Base-by-base conservation (phyloP, 108 stramenopile genomes). In the Epithemia pelagica region DNA sequence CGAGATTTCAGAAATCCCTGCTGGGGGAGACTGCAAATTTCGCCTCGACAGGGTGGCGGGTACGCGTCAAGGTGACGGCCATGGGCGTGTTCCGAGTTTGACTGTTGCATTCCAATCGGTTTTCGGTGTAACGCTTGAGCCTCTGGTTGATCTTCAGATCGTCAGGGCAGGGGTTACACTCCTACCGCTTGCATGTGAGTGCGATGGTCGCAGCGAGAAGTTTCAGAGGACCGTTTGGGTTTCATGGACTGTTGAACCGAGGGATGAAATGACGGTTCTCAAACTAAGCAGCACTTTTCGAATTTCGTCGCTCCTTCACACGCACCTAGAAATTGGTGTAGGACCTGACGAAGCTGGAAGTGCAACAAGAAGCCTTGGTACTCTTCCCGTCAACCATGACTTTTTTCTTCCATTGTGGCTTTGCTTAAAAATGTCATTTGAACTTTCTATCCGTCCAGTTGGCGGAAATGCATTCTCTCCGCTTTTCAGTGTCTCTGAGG, bases 391-490 rank as follows among this genome's bases (percentile, higher is more conserved):
- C 21, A 68, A 65, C 18, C 28, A 28, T 19, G 65, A 74, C 22
- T 81, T 73, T 55, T 86, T 64, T 53, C 46, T 86, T 57, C 85
- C 85, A 26, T 68, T 86, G 7, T 86, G 85, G 85, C 61, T 82
- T 24, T 73, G 66, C 1, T 32, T 86, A 55, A 65, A 33, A 8
- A 63, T 22, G n/a, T 29, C 21, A 19, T 8, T 37, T 63, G 62
- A 46, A 15, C 15, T 46, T 10, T 46, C 37, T 15, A 46, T 46
- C 15, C 37, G 37, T 46, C 37, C 37, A 10, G 37, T 46, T 15
- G 37, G 37, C 5, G 37, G 37, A 46, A 46, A 15, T 15, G 15
- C 10, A 46, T 46, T 46, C 15, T 46, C 37, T 46, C 37, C 37
- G 5, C 37, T 46, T 46, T 46, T 46, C 37, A 46, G 37, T 10